Evolutionary conservation across 495 filamentous ascomycete genomes (phyloP).

Genomic region (Penicillium pulvis): DNA sequence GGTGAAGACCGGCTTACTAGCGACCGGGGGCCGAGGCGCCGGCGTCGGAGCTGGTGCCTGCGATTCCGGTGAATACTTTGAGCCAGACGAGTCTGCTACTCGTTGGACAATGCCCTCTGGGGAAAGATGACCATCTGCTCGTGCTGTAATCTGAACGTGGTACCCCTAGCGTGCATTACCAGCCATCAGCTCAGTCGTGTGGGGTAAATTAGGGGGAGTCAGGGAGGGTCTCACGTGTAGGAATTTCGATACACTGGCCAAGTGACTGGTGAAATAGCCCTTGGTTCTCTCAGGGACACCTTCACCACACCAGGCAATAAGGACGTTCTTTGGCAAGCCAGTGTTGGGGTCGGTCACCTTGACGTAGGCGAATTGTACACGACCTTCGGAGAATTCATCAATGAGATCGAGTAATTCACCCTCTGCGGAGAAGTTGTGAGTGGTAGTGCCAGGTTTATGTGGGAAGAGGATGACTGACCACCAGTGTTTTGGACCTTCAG

Average conservation of each 20-base stretch:
- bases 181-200: not conserved
- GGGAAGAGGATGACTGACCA: constrained; percentile 54
- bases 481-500: constrained; percentile 91
- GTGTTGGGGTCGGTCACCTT: constrained; percentile 97
- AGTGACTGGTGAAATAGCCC: constrained; percentile 95
- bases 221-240: constrained; percentile 63
- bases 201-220: not conserved
- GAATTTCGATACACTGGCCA: constrained; percentile 83
- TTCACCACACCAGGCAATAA: constrained; percentile 97
- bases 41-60: constrained; percentile 47
- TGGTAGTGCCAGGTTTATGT: not conserved
- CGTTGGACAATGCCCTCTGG: constrained; percentile 89
- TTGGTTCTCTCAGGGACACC: constrained; percentile 98
- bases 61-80: constrained; percentile 80
- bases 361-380: constrained; percentile 94
- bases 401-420: constrained; percentile 93
- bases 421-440: constrained; percentile 53
- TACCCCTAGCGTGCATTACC: constrained; percentile 63
- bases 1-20: constrained; percentile 87
- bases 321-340: constrained; percentile 83
- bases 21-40: constrained; percentile 66
- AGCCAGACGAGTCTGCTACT: constrained; percentile 92
- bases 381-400: constrained; percentile 95
- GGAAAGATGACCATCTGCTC: constrained; percentile 83
- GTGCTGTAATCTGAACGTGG: constrained; percentile 94